Conservation (phyloP, 805 yeast genomes). For the Candida palmyrensis region DNA sequence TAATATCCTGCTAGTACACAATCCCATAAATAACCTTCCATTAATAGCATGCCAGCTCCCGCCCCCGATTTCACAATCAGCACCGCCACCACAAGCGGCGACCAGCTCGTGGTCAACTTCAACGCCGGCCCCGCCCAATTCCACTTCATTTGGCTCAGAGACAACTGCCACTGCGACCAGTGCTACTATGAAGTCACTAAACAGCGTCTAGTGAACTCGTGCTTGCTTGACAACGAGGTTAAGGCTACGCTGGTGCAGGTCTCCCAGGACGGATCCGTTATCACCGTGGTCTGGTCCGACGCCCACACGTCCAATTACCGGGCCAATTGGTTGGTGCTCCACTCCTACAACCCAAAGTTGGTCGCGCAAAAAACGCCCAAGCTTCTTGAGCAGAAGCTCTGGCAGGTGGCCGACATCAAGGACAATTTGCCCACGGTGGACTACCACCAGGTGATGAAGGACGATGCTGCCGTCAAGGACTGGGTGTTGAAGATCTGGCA, state of each 20-base stretch:
- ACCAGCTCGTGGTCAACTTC: not conserved
- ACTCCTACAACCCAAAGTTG: constrained; percentile 48
- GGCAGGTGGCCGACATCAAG: constrained; percentile 42
- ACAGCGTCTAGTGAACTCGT: constrained; percentile 56
- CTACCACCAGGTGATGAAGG: constrained; percentile 41
- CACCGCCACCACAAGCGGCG: not conserved
- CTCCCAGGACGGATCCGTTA: constrained; percentile 7
- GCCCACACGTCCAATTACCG: constrained; percentile 35
- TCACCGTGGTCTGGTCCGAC: constrained; percentile 15
- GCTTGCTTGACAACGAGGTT: constrained; percentile 31
- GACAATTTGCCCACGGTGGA: constrained; percentile 44
- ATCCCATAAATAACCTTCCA: too few relatives aligned
- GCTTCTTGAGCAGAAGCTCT: constrained; percentile 24
- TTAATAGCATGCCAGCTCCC: too few relatives aligned
- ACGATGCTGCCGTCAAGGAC: constrained; percentile 43
- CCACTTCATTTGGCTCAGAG: constrained; percentile 60
- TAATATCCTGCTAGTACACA: too few relatives aligned
- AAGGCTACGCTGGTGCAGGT: constrained; percentile 11
- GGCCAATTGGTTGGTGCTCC: constrained; percentile 40
- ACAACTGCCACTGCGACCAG: constrained; percentile 52
- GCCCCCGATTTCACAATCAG: not conserved
- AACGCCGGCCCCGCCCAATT: constrained; percentile 10
- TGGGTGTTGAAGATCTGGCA: constrained; percentile 51
- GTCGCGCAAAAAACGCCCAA: constrained; percentile 16
- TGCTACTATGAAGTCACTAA: constrained; percentile 54